These are phyloP conservation scores for Colletotrichum sp. DNA, from an alignment of 2,329 filamentous ascomycete genomes.

Conservation along the genomic window DNA sequence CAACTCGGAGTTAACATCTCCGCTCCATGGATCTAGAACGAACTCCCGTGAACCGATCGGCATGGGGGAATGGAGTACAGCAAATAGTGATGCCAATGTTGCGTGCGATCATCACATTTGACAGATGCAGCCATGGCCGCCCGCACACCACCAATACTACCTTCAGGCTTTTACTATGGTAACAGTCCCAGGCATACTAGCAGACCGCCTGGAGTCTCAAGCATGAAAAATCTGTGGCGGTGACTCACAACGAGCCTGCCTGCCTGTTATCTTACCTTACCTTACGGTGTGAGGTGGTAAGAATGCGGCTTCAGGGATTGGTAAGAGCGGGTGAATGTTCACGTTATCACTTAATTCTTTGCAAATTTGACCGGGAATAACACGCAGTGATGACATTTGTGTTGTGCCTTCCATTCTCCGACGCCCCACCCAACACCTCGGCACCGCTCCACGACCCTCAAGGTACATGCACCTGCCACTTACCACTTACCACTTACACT, in stretches of 20 bases:
- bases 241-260: neutral
- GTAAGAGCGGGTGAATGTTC: neutral
- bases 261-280: neutral
- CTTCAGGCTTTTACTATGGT: neutral
- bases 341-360: neutral
- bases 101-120: neutral
- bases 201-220: neutral
- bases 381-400: neutral
- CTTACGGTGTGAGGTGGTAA: neutral
- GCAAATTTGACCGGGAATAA: neutral
- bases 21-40: neutral
- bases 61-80: neutral
- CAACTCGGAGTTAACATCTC: neutral
- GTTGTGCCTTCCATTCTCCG: neutral
- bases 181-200: neutral
- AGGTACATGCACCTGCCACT: neutral
- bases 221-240: neutral
- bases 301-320: neutral
- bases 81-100: neutral
- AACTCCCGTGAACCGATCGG: neutral
- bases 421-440: neutral
- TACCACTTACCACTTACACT: neutral
- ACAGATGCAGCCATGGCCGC: neutral
- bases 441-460: neutral
- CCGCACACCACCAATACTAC: neutral